Base-by-base conservation (phyloP, 768 basidiomycete species). In the Chiua virens region DNA sequence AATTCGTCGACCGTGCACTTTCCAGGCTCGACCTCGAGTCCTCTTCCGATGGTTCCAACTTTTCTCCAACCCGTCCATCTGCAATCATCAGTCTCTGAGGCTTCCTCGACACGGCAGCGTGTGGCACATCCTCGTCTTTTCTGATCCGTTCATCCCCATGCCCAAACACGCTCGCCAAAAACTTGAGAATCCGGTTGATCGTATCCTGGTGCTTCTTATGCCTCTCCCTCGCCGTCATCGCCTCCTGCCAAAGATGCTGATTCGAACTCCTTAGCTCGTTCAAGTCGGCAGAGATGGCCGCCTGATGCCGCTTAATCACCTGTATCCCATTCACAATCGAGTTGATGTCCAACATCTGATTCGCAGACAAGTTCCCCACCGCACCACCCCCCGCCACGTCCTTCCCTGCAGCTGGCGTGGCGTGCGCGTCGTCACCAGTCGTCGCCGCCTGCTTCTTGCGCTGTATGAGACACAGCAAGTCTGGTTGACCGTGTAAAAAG, bases 161-260 rank as follows among this genome's bases (percentile, higher is more conserved):
- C 13, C 88, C 87, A 71, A 98, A 98, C 3, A 98, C 87, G 13
- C 92, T 86, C 10, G 95, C 95, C 49, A 99, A 72, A 71, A 99
- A 98, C 53, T 92, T 89, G 56, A 99, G 80, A 54, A 99, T 98
- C 49, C 91, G 76, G 62, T 97, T 93, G 66, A 98, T 93, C 20
- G 93, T 97, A 67, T 98, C 94, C 63, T 97, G 89, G 57, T 98
- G 94, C 63, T 91, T 94, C 66, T 92, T 86, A 63, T 96, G 86
- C 50, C 84, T 80, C 57, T 86, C 83, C 15, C 93, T 76, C 2
- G 91, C 82, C 28, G 81, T 73, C 57, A 92, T 70, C 2, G 92
- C 86, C 63, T 98, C 94, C 65, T 92, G 84, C 96, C 96, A 99
- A n/a, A 98, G 71, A 20, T 85, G 73, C 56, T 93, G 84, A 63